phyloP scores from a whole-genome alignment of 768 basidiomycete species.

The Epithele typhae region DNA sequence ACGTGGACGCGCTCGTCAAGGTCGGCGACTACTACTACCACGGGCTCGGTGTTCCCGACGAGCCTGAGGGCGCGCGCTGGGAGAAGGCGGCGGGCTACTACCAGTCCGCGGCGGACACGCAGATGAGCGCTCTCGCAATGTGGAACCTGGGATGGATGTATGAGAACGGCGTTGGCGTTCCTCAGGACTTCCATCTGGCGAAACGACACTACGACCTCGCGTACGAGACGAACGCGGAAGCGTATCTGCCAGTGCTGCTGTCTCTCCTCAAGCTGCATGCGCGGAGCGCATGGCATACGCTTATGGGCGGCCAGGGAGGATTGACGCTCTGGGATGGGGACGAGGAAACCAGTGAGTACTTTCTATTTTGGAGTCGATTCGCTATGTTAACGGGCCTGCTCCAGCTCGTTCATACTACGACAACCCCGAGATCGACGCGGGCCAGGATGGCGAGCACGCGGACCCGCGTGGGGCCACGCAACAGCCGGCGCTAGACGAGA shows the following conservation, averaged over 20 bases:
- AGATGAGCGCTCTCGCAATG: constrained; percentile 90
- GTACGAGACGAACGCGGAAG: constrained; percentile 82
- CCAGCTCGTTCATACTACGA: constrained; percentile 15
- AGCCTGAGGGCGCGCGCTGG: constrained; percentile 57
- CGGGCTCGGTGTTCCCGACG: constrained; percentile 74
- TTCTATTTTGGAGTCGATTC: not conserved
- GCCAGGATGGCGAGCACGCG: constrained; percentile 9
- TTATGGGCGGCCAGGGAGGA: constrained; percentile 54
- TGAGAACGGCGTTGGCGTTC: constrained; percentile 90
- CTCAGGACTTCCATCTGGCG: constrained; percentile 94
- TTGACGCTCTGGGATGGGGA: constrained; percentile 64
- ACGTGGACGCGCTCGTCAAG: constrained; percentile 96
- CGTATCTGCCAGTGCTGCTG: constrained; percentile 81
- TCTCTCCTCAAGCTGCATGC: constrained; percentile 80
- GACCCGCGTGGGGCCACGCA: not conserved
- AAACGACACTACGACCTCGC: constrained; percentile 94
- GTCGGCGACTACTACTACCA: constrained; percentile 97
- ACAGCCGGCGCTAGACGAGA: constrained; percentile 8
- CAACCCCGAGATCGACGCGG: constrained; percentile 19
- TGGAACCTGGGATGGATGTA: constrained; percentile 99
- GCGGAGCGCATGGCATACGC: constrained; percentile 79
- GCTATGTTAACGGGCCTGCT: not conserved
- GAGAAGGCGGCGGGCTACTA: constrained; percentile 95
- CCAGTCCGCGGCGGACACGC: constrained; percentile 90
- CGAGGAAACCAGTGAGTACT: constrained; percentile 43